These are phyloP conservation scores for Coniophora puteana DNA, from an alignment of 1,284 basidiomycete genomes.

Conservation along the genomic window DNA sequence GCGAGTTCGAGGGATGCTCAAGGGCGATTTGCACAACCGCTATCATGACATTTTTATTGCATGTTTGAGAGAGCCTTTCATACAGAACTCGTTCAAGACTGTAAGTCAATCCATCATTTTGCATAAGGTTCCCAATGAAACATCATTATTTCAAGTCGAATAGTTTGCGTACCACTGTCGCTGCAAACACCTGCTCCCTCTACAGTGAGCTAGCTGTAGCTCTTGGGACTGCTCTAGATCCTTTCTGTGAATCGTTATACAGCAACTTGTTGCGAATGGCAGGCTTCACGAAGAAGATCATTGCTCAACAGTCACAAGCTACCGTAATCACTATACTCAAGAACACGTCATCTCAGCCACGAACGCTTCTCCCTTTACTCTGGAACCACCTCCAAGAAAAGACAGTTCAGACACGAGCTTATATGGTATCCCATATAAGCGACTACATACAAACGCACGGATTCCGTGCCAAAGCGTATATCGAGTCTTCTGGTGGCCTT, in stretches of 20 bases:
- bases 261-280: constrained; percentile 83
- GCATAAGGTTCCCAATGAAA: constrained; percentile 1
- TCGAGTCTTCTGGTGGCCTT: constrained; percentile 64
- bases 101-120: constrained; percentile 43
- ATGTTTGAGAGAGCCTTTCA: constrained; percentile 72
- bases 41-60: constrained; percentile 74
- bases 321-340: constrained; percentile 68
- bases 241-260: constrained; percentile 73
- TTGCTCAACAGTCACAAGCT: constrained; percentile 83
- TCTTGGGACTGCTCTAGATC: constrained; percentile 73
- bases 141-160: constrained; percentile 50
- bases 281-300: constrained; percentile 93
- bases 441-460: constrained; percentile 72
- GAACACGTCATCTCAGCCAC: constrained; percentile 71
- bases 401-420: constrained; percentile 75
- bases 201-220: constrained; percentile 74
- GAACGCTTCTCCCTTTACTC: constrained; percentile 69
- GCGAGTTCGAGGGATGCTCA: constrained; percentile 89
- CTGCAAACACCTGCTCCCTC: constrained; percentile 76
- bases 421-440: constrained; percentile 65
- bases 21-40: constrained; percentile 74
- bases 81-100: constrained; percentile 84
- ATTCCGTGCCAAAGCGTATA: constrained; percentile 52
- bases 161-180: constrained; percentile 93
- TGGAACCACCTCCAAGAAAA: constrained; percentile 80